Base-by-base conservation (phyloP, 2,329 filamentous ascomycete species). In the Cytospora piceae region DNA sequence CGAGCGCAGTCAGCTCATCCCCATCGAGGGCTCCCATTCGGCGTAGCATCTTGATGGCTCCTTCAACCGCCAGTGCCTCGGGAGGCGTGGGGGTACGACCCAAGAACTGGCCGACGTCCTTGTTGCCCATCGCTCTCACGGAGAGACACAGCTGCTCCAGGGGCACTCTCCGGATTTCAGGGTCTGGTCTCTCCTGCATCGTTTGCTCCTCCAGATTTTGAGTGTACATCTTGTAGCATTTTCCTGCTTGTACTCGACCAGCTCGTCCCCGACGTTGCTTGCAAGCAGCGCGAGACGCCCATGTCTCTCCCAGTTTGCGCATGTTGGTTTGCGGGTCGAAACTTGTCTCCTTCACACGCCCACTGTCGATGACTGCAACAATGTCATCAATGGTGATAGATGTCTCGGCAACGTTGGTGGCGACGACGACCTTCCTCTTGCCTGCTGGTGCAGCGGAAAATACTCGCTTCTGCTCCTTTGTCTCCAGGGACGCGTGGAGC, bases 301-400 rank as follows among this genome's bases (percentile, higher is more conserved):
- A 99, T 0, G 93, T 93, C 79, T 99, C 95, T 71, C 94, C 91
- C 1, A 99, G 86, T 72, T 92, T 93, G 53, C 96, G 90, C 89
- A 98, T 97, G 74, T 97, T 97, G 75, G 90, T 96, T 69, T 90
- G 86, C 0, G 93, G 87, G 75, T 98, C 95, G 72, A 94, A 98
- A 74, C 92, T 94, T 0, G 94, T 99, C 77, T 99, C 94, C 74
- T 99, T 99, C 67, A 99, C 95, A 61, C 93, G 89, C 32, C 95
- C 95, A 14, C 91, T 95, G 75, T 99, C 95, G 69, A 99, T 94
- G 55, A 99, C 95, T 2, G 92, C 94, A 2, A 98, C 91, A 61
- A 99, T 92, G 74, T 99, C 95, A 74, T 97, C 94, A 67, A 99
- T 99, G 0, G 95, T 99, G 75, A 99, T 98, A 2, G 95, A 98